Conservation (phyloP, 1,139 yeast genomes). For the Sugiyamaella castrensis region DNA sequence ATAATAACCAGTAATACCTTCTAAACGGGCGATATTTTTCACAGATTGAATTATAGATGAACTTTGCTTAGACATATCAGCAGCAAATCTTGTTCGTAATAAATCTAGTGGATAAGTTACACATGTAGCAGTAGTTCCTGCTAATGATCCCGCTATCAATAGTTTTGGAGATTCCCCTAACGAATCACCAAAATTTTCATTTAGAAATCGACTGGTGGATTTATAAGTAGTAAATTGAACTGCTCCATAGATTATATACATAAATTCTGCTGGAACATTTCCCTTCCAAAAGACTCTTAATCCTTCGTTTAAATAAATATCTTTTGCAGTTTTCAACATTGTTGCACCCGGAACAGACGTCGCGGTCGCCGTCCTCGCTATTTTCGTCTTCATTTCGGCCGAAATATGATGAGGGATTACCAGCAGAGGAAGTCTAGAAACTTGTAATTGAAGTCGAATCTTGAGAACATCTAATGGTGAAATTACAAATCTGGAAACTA, state of each 20-base stretch:
- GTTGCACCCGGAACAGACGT: conserved; percentile 26
- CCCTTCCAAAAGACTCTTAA: conserved; percentile 85
- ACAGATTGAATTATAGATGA: conserved; percentile 47
- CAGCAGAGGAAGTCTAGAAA: conserved; percentile 8
- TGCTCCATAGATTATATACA: conserved; percentile 84
- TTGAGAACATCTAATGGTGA: conserved; percentile 92
- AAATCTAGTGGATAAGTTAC: conserved; percentile 86
- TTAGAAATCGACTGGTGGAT: conserved; percentile 47
- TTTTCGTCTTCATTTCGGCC: too few species aligned
- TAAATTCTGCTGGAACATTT: conserved; percentile 82
- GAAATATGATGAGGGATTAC: too few species aligned
- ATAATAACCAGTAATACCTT: conserved; percentile 59
- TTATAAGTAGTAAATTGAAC: conserved; percentile 77
- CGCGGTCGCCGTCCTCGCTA: not conserved
- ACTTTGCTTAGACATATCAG: conserved; percentile 19
- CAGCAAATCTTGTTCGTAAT: conserved; percentile 75
- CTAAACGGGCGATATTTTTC: conserved; percentile 43
- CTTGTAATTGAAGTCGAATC: conserved; percentile 72
- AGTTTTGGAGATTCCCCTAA: conserved; percentile 47
- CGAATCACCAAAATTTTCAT: conserved; percentile 28
- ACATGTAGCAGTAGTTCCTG: conserved; percentile 73
- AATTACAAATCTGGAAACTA: conserved; percentile 53
- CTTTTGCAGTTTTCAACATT: conserved; percentile 37
- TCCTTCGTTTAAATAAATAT: conserved; percentile 52
- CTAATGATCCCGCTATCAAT: conserved; percentile 66